Evolutionary conservation across 2,329 filamentous ascomycete genomes (phyloP).

Genomic region (Xylaria multiplex): DNA sequence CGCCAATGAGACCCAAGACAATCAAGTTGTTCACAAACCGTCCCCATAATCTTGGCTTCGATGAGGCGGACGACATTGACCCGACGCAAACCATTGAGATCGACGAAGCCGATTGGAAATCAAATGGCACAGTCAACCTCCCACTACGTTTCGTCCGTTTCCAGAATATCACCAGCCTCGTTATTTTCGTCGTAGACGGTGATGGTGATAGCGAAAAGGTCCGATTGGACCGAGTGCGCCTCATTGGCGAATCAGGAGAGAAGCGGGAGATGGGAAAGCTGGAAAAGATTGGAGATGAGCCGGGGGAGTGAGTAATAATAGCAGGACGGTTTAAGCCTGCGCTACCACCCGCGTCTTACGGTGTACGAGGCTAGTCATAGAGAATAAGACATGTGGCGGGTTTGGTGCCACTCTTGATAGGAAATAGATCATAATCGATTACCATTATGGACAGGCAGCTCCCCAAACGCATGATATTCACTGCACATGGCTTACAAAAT

Average conservation of each 20-base stretch:
- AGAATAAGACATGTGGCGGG: slow-evolving; percentile 18
- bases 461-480: not conserved
- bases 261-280: slow-evolving; percentile 94
- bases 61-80: slow-evolving; percentile 88
- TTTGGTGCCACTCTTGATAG: slow-evolving; percentile 19
- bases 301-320: slow-evolving; percentile 61
- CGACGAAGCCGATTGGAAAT: slow-evolving; percentile 81
- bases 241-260: slow-evolving; percentile 90
- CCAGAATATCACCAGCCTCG: slow-evolving; percentile 88
- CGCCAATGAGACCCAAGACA: slow-evolving; percentile 81
- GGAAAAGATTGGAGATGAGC: slow-evolving; percentile 89
- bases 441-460: not conserved
- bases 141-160: slow-evolving; percentile 94
- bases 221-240: slow-evolving; percentile 78
- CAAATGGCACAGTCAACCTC: slow-evolving; percentile 76
- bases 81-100: slow-evolving; percentile 84
- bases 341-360: slow-evolving; percentile 32
- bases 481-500: slow-evolving; percentile 17
- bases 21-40: slow-evolving; percentile 90
- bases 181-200: slow-evolving; percentile 89
- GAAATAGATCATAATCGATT: slow-evolving; percentile 20
- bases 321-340: slow-evolving; percentile 22
- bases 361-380: slow-evolving; percentile 18
- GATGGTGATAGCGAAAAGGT: slow-evolving; percentile 86
- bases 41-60: slow-evolving; percentile 90